Evolutionary conservation across 2,329 filamentous ascomycete species (phyloP).

Genomic region (Scleromitrula shiraiana): DNA sequence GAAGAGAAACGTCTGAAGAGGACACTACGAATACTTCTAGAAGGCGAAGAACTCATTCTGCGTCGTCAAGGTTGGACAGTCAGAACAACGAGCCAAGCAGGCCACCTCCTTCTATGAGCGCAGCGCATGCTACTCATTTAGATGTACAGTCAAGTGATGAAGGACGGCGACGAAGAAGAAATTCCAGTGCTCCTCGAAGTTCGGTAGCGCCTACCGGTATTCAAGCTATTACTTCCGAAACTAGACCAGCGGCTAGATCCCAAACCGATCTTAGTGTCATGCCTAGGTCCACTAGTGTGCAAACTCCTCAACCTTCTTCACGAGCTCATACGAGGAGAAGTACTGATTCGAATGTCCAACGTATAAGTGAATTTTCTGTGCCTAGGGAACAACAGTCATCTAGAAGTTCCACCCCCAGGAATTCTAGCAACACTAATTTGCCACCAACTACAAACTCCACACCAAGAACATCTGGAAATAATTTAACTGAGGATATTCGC

Average conservation of each 20-base stretch:
- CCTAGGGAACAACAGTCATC: constrained; percentile 3
- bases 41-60: constrained; percentile 35
- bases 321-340: constrained; percentile 25
- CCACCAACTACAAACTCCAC: constrained; percentile 11
- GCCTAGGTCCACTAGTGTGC: constrained; percentile 24
- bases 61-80: constrained; percentile 39
- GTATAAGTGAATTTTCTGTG: constrained; percentile 17
- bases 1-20: constrained; percentile 23
- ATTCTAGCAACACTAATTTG: neutral
- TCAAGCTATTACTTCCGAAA: constrained; percentile 34
- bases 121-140: constrained; percentile 38
- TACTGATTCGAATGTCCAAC: constrained; percentile 23
- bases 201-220: constrained; percentile 44
- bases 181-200: constrained; percentile 48
- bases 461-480: constrained; percentile 5
- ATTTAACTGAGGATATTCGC: neutral
- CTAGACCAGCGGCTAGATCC: constrained; percentile 49
- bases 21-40: constrained; percentile 18
- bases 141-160: constrained; percentile 43
- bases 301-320: constrained; percentile 4
- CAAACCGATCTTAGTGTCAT: constrained; percentile 53
- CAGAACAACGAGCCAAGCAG: constrained; percentile 43
- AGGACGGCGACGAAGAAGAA: constrained; percentile 38
- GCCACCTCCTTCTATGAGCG: constrained; percentile 38
- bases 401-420: constrained; percentile 3